Conservation (phyloP, 2,329 filamentous ascomycete genomes). For the Pyrenophora seminiperda region DNA sequence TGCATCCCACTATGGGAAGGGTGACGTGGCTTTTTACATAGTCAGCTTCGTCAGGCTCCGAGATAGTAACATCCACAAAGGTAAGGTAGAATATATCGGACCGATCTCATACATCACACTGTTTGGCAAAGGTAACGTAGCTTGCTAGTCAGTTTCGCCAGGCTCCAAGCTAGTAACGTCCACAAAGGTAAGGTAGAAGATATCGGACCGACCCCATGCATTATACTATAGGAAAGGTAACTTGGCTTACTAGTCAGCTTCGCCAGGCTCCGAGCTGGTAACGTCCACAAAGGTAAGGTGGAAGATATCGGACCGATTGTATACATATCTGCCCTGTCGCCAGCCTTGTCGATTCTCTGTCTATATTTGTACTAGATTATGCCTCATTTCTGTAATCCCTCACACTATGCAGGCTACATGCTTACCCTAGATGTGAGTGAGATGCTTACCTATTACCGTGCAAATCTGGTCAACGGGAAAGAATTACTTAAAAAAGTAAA, state of each 20-base stretch:
- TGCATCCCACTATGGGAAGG: not conserved
- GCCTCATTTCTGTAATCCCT: not conserved
- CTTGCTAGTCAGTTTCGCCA: not conserved
- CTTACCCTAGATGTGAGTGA: not conserved
- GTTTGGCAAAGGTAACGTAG: too few species aligned
- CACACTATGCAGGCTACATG: not conserved
- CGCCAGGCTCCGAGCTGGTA: not conserved
- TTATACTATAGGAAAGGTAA: slow-evolving; percentile 1
- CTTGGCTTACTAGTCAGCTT: not conserved
- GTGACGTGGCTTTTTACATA: slow-evolving; percentile 2
- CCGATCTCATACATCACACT: too few species aligned
- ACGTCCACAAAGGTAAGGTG: not conserved
- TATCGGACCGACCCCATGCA: slow-evolving; percentile 1
- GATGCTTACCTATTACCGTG: not conserved
- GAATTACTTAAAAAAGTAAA: not conserved
- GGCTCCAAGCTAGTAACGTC: not conserved
- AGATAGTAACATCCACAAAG: too few species aligned
- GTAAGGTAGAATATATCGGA: too few species aligned
- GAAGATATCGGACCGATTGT: slow-evolving; percentile 1
- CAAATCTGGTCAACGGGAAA: not conserved
- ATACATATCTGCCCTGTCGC: not conserved
- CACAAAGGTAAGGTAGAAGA: not conserved
- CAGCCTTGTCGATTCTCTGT: not conserved
- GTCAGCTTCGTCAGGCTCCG: too few species aligned
- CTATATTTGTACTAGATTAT: not conserved